Base-by-base conservation (phyloP, 805 yeast species). In the Ogataea ganodermae region DNA sequence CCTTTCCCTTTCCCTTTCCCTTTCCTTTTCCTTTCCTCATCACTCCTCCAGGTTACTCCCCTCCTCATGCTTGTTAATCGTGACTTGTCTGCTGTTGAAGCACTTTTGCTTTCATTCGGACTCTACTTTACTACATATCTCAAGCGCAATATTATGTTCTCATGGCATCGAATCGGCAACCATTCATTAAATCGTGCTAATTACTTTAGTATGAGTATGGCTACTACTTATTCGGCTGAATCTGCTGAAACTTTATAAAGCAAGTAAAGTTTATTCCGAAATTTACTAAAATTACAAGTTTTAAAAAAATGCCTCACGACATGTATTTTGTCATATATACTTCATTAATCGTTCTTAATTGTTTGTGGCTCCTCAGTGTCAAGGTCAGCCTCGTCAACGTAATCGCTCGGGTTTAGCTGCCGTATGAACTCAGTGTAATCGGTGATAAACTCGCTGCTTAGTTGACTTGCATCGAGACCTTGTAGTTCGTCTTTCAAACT, bases 361-460 rank as follows among this genome's bases (percentile, higher is more conserved):
- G 44, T 14, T 16, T 32, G 33, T 6, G 35, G 35, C 20, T 33
- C 37, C 8, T 33, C 37, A n/a, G 14, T n/a, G 13, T 27, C 30
- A 27, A 5, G 18, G 8, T 12, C 33, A 16, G 4, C 17, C 16
- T 33, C 55, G 14, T 45, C 51, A 10, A 42, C 26, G 35, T 47
- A 60, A 44, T 59, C 63, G 18, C 32, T 41, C 13, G 65, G 63
- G 31, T 60, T 51, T n/a, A 82, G 85, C 68, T 87, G 94, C 62
- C 96, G 78, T 66, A 96, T 79, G 9, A 89, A 91, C 72, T 89
- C 97, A 43, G 89, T 94, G 62, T 86, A 89, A 66, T 89, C 96
- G 63, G 86, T 86, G 18, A 96, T 96, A 68, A 86, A 89, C 68
- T 89, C 97, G 40, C 95, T 50, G 17, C 49, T 96, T 51, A 89